Conservation (phyloP, 2,329 filamentous ascomycete species). For the Drechslera avenae region DNA sequence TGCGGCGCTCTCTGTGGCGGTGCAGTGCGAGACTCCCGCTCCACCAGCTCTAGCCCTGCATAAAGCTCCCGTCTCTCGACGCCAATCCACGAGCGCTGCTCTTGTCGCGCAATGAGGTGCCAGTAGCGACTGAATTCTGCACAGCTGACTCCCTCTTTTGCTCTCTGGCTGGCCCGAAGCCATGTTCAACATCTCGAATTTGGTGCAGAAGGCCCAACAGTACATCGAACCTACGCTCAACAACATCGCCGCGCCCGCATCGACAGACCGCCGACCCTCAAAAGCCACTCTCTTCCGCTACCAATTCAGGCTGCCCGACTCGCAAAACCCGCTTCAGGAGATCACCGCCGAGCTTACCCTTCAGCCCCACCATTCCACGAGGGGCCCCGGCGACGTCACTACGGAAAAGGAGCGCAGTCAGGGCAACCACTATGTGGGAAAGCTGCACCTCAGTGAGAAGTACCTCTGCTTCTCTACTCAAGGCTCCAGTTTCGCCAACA, state of each 20-base stretch:
- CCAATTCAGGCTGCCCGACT: slow-evolving; percentile 92
- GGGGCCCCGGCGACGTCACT: slow-evolving; percentile 42
- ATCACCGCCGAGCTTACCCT: slow-evolving; percentile 96
- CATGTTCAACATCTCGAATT: slow-evolving; percentile 67
- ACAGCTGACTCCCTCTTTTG: slow-evolving; percentile 19
- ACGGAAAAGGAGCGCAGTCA: slow-evolving; percentile 68
- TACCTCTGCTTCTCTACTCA: slow-evolving; percentile 98
- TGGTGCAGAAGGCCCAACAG: slow-evolving; percentile 95
- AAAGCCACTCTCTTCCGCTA: slow-evolving; percentile 92
- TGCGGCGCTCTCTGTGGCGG: slow-evolving; percentile 16
- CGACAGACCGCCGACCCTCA: slow-evolving; percentile 78
- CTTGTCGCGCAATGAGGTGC: slow-evolving; percentile 38
- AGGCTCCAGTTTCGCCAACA: slow-evolving; percentile 81
- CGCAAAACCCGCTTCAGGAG: slow-evolving; percentile 92
- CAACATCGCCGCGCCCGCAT: slow-evolving; percentile 62
- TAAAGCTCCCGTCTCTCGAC: slow-evolving; percentile 19
- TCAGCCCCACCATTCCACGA: slow-evolving; percentile 66
- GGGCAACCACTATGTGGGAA: slow-evolving; percentile 88
- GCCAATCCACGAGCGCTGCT: slow-evolving; percentile 18
- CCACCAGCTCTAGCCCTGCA: slow-evolving; percentile 17
- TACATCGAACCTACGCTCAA: slow-evolving; percentile 88
- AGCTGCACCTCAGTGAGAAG: slow-evolving; percentile 90
- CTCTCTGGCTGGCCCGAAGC: slow-evolving; percentile 26
- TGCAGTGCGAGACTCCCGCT: slow-evolving; percentile 13
- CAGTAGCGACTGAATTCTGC: slow-evolving; percentile 9